Percentiles rank a stretch among this genome's conserved stretches.
Evolutionary conservation across 768 basidiomycete species (phyloP).

Genomic region (Boletus rubescentipes): DNA sequence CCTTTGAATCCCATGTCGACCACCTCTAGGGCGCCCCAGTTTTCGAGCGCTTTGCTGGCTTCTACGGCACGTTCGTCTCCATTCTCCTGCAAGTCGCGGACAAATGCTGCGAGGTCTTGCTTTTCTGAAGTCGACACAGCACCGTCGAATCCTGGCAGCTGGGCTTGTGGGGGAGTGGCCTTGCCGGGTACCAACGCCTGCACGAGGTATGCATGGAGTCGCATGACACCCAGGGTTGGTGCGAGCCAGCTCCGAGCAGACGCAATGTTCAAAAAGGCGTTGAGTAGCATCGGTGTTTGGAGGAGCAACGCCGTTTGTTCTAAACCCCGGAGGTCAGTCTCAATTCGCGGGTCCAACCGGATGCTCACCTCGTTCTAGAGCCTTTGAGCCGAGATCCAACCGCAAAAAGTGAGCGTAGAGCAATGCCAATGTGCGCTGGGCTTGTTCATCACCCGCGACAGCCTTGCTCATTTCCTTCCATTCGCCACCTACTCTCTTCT

Average conservation of each 20-base stretch:
- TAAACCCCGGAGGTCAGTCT: slow-evolving; percentile 28
- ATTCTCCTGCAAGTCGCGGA: slow-evolving; percentile 14
- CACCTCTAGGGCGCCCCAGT: slow-evolving; percentile 76
- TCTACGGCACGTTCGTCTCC: slow-evolving; percentile 21
- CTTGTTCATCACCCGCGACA: slow-evolving; percentile 37
- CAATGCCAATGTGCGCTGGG: slow-evolving; percentile 58
- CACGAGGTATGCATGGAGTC: slow-evolving; percentile 75
- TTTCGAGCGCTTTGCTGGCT: slow-evolving; percentile 56
- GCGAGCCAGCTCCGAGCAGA: slow-evolving; percentile 87
- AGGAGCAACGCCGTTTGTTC: slow-evolving; percentile 74
- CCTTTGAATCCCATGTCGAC: slow-evolving; percentile 86
- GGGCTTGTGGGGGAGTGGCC: slow-evolving; percentile 50
- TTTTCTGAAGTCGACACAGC: slow-evolving; percentile 30
- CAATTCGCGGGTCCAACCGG: background rate
- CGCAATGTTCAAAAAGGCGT: slow-evolving; percentile 77
- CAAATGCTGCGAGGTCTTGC: slow-evolving; percentile 17
- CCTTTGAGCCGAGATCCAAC: slow-evolving; percentile 47
- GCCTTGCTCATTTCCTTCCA: slow-evolving; percentile 54
- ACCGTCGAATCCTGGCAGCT: slow-evolving; percentile 72
- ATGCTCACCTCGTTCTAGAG: slow-evolving; percentile 63
- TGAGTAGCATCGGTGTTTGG: slow-evolving; percentile 69
- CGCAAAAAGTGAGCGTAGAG: slow-evolving; percentile 86
- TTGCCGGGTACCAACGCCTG: slow-evolving; percentile 77
- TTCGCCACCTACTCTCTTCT: slow-evolving; percentile 46
- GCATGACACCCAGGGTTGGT: slow-evolving; percentile 76